Evolutionary conservation across 139 green algal species (phyloP).

Genomic region (Marvania coccoides): DNA sequence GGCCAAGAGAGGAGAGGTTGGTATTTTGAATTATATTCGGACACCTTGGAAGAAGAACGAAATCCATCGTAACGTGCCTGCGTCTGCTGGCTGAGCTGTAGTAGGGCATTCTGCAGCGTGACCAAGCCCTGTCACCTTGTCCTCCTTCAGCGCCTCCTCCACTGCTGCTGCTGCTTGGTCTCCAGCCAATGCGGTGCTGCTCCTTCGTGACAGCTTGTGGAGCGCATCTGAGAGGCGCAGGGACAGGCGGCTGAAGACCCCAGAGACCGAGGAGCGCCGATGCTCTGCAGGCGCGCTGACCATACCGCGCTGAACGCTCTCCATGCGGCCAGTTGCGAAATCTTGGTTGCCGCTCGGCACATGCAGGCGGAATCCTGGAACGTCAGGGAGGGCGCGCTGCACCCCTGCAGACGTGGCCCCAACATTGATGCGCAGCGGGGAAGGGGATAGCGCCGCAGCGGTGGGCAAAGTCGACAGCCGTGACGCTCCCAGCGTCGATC

Average conservation of each 20-base stretch:
- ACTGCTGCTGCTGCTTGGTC: constrained; percentile 4
- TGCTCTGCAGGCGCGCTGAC: neutral
- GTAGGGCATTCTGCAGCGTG: neutral
- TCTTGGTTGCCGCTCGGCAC: neutral
- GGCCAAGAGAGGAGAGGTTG: no score
- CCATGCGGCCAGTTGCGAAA: neutral
- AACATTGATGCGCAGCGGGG: constrained; percentile 3
- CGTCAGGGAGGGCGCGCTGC: neutral
- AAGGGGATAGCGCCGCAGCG: neutral
- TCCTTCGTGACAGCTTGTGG: neutral
- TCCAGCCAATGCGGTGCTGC: no score
- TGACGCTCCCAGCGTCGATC: neutral
- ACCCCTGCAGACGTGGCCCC: neutral
- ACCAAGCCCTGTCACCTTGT: neutral
- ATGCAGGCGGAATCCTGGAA: neutral
- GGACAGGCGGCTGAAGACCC: constrained; percentile 18
- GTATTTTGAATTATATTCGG: no score
- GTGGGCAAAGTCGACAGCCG: neutral
- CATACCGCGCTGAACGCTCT: no score
- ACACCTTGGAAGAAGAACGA: no score
- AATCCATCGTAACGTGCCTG: no score
- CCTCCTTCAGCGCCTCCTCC: neutral
- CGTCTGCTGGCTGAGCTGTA: no score
- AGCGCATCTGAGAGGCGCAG: constrained; percentile 23
- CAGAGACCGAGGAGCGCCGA: neutral